These are phyloP conservation scores for Mycena leptocephala DNA, from an alignment of 768 basidiomycete species.

Conservation along the genomic window DNA sequence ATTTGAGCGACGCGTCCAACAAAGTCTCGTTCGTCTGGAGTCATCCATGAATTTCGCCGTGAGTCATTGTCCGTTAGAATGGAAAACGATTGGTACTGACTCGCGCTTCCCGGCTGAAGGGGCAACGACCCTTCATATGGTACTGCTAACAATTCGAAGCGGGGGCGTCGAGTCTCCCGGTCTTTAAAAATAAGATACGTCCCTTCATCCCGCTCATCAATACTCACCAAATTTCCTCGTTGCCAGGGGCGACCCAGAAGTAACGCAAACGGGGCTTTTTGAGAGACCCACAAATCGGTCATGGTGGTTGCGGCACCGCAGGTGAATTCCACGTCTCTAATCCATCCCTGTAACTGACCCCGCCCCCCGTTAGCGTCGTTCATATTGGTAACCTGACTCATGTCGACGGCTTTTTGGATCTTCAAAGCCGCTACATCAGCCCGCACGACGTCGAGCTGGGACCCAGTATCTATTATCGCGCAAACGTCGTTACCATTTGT, in stretches of 20 bases:
- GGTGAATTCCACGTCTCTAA: constrained; percentile 36
- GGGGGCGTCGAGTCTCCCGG: not conserved
- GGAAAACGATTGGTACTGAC: not conserved
- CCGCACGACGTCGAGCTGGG: constrained; percentile 42
- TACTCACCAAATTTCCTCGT: constrained; percentile 40
- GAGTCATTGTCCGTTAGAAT: not conserved
- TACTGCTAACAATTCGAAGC: constrained; percentile 32
- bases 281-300: constrained; percentile 41
- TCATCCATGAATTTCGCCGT: not conserved
- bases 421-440: constrained; percentile 15
- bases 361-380: constrained; percentile 49
- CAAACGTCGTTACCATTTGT: constrained; percentile 20
- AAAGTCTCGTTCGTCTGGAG: no score
- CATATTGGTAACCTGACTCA: constrained; percentile 27
- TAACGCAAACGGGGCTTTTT: constrained; percentile 32
- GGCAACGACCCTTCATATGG: not conserved
- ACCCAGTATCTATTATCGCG: constrained; percentile 47
- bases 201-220: constrained; percentile 44
- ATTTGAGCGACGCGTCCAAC: no score
- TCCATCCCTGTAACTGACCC: constrained; percentile 37
- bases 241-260: constrained; percentile 45
- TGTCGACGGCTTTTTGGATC: constrained; percentile 32
- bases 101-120: not conserved
- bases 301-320: constrained; percentile 39
- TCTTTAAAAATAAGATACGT: constrained; percentile 46